Evolutionary conservation across 2,329 filamentous ascomycete genomes (phyloP), one percentile per base, ranked within the genome.

Genomic region (Colletotrichum filicis): DNA sequence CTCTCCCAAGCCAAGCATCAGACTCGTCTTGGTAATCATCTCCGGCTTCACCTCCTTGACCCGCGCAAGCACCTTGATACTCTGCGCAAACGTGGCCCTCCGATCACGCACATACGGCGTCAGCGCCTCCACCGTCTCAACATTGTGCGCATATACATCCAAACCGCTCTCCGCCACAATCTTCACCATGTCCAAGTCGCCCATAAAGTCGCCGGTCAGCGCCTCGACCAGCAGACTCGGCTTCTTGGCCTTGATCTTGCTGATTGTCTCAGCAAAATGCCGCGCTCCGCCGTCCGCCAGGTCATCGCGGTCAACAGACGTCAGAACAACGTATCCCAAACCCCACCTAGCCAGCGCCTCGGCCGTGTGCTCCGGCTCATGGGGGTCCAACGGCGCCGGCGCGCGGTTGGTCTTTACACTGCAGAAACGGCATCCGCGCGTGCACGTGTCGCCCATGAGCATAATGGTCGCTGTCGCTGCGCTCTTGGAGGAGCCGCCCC

Each of bases 381-480:
- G 96, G 2, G 94, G 94, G 81, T 99, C 97, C 62, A 99, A 89
- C 12, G 97, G 94, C 55, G 92, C 85, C 14, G 95, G 92, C 1
- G 87, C 85, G 56, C 93, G 92, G 71, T 87, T 92, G 3, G 97
- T 99, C 88, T 98, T 98, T 65, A 99, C 97, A 76, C 93, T 95
- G 88, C 97, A 99, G 87, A 99, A 99, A 66, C 97, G 91, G 84
- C 97, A 99, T 22, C 96, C 97, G 73, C 97, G 90, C 22, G 97
- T 99, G 84, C 97, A 99, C 9, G 96, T 98, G 83, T 99, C 97
- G 76, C 97, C 97, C 95, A 98, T 98, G 60, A 99, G 87, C 97
- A 99, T 99, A 83, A 99, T 98, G 12, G 97, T 99, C 2, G 97
- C 97, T 37, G 97, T 99, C 5, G 97, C 97, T 30, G 95, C 93